Evolutionary conservation across 805 yeast genomes (phyloP), one percentile per base, ranked within the genome.

Genomic region (Saturnispora quitensis): DNA sequence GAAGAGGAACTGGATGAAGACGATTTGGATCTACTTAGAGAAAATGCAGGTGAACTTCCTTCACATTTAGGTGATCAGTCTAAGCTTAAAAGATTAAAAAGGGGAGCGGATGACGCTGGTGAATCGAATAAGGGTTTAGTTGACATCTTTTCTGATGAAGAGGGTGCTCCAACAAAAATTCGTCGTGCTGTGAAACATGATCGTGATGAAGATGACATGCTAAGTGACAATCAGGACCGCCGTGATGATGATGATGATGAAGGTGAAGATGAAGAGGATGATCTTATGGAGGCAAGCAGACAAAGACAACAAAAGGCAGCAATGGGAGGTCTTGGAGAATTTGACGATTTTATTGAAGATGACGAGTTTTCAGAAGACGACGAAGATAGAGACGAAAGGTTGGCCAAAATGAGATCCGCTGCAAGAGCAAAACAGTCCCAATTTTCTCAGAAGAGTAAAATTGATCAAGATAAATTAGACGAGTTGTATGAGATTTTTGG

Each of bases 321-420:
- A 15, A 43, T 55, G 64, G 51, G 68, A 68, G 44, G 44, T 15
- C 31, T 81, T 57, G 96, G 89, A 63, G 98, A 93, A 67, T 81
- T 91, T 60, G 99, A 89, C 65, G 99, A 90, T 64, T 93, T 93
- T 70, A 93, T 93, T 59, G 99, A 91, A 68, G 97, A 91, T 55
- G 99, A 93, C 68, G 97, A 90, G 66, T 85, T 86, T 62, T 87
- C 95, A 8, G 97, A 89, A 62, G 96, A 89, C 62, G 89, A 83
- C 60, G 89, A 84, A 56, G 85, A 80, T 52, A 70, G 78, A 20
- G 72, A 75, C 50, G 78, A 73, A 54, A 57, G 64, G 46, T 55
- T 66, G 12, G 71, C 71, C 17, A 59, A 70, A 54, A 64, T 65
- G 65, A 58, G 71, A 54, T 64, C 68, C 1, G 64, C 67, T 13